phyloP scores from a whole-genome alignment of 139 green algal genomes.

The Micromonas pusilla region DNA sequence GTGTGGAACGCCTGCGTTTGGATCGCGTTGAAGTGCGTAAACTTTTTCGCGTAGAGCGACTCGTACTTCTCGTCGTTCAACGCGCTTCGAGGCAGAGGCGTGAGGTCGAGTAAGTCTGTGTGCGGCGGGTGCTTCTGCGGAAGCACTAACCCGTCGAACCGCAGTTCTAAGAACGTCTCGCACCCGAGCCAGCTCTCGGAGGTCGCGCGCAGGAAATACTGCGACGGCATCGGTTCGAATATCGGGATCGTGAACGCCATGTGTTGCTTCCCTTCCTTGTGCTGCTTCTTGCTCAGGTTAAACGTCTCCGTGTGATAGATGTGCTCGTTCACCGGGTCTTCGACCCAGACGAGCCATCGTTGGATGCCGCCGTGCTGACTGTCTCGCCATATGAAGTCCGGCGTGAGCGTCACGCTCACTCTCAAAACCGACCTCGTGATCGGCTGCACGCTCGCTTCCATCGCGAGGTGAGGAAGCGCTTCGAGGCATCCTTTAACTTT shows the following conservation, averaged over 20 bases:
- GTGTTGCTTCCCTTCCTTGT: slow-evolving; percentile 43
- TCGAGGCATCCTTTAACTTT: slow-evolving; percentile 52
- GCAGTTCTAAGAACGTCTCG: slow-evolving; percentile 39
- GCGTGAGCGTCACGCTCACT: slow-evolving; percentile 44
- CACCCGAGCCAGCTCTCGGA: slow-evolving; percentile 70
- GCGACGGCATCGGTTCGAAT: slow-evolving; percentile 81
- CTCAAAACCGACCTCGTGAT: slow-evolving; percentile 92
- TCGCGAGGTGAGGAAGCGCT: slow-evolving; percentile 65
- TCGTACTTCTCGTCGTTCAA: slow-evolving; percentile 42
- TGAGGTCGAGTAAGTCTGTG: slow-evolving; percentile 87
- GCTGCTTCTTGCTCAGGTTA: slow-evolving; percentile 81
- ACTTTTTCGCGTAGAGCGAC: slow-evolving; percentile 35
- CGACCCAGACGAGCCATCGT: slow-evolving; percentile 80
- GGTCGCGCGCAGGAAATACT: slow-evolving; percentile 68
- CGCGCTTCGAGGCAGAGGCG: slow-evolving; percentile 78
- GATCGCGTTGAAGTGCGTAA: slow-evolving; percentile 97
- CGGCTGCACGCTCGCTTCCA: slow-evolving; percentile 75
- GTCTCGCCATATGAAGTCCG: slow-evolving; percentile 37
- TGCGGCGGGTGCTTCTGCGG: slow-evolving; percentile 47
- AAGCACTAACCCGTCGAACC: slow-evolving; percentile 45
- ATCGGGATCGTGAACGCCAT: slow-evolving; percentile 90
- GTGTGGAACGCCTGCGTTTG: slow-evolving; percentile 96
- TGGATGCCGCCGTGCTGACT: slow-evolving; percentile 55
- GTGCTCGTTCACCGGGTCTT: slow-evolving; percentile 85
- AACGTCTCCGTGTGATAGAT: slow-evolving; percentile 91